These are phyloP conservation scores for Cytidiella melzeri DNA, from an alignment of 768 basidiomycete species.

Conservation along the genomic window DNA sequence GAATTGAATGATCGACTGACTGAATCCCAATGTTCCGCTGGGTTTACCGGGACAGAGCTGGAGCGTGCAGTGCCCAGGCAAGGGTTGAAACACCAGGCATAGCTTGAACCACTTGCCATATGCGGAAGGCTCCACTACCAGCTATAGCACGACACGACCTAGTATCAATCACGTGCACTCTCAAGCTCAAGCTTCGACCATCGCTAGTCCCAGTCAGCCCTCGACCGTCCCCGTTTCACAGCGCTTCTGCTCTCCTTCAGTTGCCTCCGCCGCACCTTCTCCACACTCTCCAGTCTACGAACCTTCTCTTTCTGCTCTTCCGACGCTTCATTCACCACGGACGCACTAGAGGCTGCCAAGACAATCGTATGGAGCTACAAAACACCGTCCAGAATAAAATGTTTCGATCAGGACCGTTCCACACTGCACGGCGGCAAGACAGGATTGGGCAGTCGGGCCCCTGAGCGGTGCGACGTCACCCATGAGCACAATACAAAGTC, in stretches of 20 bases:
- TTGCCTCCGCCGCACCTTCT: constrained; percentile 39
- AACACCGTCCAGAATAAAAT: not conserved
- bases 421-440: not conserved
- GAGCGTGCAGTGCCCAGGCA: no score
- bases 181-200: no score
- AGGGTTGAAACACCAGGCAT: no score
- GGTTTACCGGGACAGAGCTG: no score
- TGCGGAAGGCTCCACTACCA: not conserved
- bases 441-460: constrained; percentile 1
- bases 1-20: no score
- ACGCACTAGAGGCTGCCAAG: constrained; percentile 37
- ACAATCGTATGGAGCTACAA: constrained; percentile 52
- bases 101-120: no score
- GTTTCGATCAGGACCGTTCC: not conserved
- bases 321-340: constrained; percentile 48
- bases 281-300: constrained; percentile 35
- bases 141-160: no score
- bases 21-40: no score
- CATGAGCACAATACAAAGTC: no score
- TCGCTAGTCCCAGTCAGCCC: constrained; percentile 19
- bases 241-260: constrained; percentile 51
- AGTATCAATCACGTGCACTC: no score
- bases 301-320: constrained; percentile 53
- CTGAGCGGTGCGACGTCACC: constrained; percentile 6
- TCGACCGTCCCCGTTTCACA: constrained; percentile 34